Evolutionary conservation across 2,329 filamentous ascomycete genomes (phyloP).

Genomic region (Diaporthe helianthi): DNA sequence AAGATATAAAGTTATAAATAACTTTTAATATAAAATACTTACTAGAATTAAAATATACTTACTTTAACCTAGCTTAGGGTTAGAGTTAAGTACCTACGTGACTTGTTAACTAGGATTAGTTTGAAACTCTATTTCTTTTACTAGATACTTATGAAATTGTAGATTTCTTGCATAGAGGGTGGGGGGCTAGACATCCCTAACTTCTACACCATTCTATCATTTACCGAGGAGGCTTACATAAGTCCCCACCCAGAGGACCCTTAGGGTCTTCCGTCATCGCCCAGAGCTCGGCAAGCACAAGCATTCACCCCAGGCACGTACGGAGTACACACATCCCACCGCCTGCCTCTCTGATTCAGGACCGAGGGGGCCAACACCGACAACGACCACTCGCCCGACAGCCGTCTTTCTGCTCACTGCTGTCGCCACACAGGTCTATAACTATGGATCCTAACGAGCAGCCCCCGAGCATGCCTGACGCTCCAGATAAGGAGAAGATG

Average conservation of each 20-base stretch:
- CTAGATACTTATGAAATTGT: no score
- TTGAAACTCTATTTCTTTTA: no score
- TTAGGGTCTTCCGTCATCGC: constrained; percentile 28
- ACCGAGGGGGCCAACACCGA: constrained; percentile 17
- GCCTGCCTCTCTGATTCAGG: constrained; percentile 13
- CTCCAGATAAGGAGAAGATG: constrained; percentile 66
- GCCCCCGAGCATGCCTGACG: constrained; percentile 52
- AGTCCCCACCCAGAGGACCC: neutral
- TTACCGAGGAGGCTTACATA: constrained; percentile 15
- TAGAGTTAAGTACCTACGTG: no score
- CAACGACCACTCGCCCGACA: neutral
- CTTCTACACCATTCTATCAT: neutral
- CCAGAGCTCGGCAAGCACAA: constrained; percentile 11
- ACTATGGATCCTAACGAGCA: constrained; percentile 57
- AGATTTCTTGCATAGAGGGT: no score
- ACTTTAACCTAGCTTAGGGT: no score
- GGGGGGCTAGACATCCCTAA: no score
- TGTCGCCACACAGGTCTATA: constrained; percentile 32
- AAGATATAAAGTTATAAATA: no score
- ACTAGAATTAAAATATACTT: no score
- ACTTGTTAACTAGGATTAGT: no score
- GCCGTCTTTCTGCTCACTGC: neutral
- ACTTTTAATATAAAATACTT: no score
- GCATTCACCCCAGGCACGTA: constrained; percentile 5
- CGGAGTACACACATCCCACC: no score